These are phyloP conservation scores for Trypanosoma congolense DNA, from an alignment of 208 protist genomes.

Conservation along the genomic window DNA sequence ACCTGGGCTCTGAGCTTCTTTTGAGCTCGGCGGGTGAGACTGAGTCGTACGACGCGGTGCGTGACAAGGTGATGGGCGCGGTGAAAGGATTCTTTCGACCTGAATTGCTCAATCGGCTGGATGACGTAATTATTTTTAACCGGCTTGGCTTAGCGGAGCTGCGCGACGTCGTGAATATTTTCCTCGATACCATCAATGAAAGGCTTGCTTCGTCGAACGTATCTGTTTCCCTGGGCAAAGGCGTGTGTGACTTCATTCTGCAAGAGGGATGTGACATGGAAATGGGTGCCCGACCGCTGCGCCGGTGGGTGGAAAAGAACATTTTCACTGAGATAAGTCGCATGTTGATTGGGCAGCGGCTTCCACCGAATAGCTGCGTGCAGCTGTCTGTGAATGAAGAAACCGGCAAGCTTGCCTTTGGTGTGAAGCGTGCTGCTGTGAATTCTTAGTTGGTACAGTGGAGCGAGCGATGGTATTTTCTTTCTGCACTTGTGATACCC, in stretches of 20 bases:
- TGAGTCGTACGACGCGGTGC: constrained; percentile 27
- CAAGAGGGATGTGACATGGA: constrained; percentile 68
- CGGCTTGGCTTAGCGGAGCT: constrained; percentile 35
- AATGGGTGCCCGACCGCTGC: constrained; percentile 88
- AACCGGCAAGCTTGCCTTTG: constrained; percentile 45
- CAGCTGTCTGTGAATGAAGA: constrained; percentile 34
- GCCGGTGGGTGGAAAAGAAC: constrained; percentile 85
- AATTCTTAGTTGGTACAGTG: not conserved
- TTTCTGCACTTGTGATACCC: constrained; percentile 10
- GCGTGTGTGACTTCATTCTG: constrained; percentile 70
- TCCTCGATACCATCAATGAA: constrained; percentile 58
- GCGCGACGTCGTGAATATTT: constrained; percentile 36
- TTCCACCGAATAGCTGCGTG: constrained; percentile 71
- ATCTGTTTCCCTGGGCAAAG: constrained; percentile 37
- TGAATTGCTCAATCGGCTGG: constrained; percentile 75
- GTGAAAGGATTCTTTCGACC: constrained; percentile 50
- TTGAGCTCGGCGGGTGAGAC: constrained; percentile 36
- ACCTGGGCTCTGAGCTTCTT: constrained; percentile 85
- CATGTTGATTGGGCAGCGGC: constrained; percentile 77
- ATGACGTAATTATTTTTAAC: constrained; percentile 68
- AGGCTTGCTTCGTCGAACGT: constrained; percentile 66
- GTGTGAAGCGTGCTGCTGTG: constrained; percentile 41
- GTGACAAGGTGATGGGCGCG: constrained; percentile 38
- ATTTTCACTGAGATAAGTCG: constrained; percentile 85
- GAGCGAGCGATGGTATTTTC: not conserved